Percentiles rank a stretch among this genome's conserved stretches.
Evolutionary conservation across 495 filamentous ascomycete genomes (phyloP).

Genomic region (Hyaloscypha bicolor): DNA sequence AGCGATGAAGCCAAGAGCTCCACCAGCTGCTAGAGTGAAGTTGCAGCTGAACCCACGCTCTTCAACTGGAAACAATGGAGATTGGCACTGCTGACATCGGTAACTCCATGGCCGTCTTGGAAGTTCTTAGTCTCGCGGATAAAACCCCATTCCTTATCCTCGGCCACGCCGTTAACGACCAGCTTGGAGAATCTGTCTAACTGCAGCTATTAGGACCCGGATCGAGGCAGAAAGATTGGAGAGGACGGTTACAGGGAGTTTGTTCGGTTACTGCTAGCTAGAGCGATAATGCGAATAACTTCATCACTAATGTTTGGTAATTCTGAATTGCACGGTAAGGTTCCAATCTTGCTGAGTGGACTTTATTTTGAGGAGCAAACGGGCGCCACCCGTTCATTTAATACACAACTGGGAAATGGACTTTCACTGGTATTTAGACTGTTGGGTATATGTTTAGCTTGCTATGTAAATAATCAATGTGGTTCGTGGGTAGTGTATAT

Average conservation of each 20-base stretch:
- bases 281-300: neutral
- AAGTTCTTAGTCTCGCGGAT: slow-evolving; percentile 53
- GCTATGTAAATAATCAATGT: too few relatives aligned
- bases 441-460: too few relatives aligned
- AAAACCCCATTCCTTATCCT: slow-evolving; percentile 43
- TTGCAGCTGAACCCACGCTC: slow-evolving; percentile 30
- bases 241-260: neutral
- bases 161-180: slow-evolving; percentile 38
- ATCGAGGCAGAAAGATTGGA: neutral
- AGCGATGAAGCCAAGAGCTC: slow-evolving; percentile 46
- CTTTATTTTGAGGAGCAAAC: too few relatives aligned
- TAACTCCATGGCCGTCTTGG: slow-evolving; percentile 45
- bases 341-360: too few relatives aligned
- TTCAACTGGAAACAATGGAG: slow-evolving; percentile 47
- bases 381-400: too few relatives aligned
- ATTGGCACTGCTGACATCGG: slow-evolving; percentile 41
- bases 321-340: too few relatives aligned
- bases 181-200: slow-evolving; percentile 43
- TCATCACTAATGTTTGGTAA: neutral
- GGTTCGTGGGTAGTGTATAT: too few relatives aligned
- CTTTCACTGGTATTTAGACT: too few relatives aligned
- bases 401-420: too few relatives aligned
- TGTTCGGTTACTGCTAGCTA: neutral
- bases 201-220: neutral
- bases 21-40: slow-evolving; percentile 43